Evolutionary conservation across 495 filamentous ascomycete genomes (phyloP).

Genomic region (Aspergillus ellipticus): DNA sequence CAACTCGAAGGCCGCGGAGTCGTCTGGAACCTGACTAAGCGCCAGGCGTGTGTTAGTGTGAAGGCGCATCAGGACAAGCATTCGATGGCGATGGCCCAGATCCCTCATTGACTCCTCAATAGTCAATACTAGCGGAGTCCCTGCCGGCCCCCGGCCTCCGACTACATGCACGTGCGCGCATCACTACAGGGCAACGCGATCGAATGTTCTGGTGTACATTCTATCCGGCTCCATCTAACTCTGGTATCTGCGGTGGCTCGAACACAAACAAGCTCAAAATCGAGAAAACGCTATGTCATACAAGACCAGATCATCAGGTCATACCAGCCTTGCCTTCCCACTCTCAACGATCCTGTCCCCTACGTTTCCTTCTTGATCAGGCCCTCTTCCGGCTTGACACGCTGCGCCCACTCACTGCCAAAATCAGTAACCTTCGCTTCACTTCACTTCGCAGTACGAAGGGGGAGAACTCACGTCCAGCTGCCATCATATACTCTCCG

Average conservation of each 20-base stretch:
- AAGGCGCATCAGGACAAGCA: too few relatives aligned
- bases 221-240: neutral
- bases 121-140: neutral
- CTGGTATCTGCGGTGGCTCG: neutral
- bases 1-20: slow-evolving; percentile 19
- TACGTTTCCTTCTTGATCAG: slow-evolving; percentile 54
- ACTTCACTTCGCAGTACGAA: slow-evolving; percentile 1
- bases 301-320: neutral
- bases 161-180: neutral
- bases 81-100: too few relatives aligned
- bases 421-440: slow-evolving; percentile 16
- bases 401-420: slow-evolving; percentile 71
- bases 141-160: neutral
- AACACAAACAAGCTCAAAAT: slow-evolving; percentile 1
- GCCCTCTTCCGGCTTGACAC: slow-evolving; percentile 55
- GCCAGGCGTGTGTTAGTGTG: too few relatives aligned
- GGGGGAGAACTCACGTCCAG: slow-evolving; percentile 76
- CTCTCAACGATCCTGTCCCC: neutral
- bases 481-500: slow-evolving; percentile 90
- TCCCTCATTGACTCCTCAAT: neutral
- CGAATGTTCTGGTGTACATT: neutral
- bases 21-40: slow-evolving; percentile 23
- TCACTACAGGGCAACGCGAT: neutral
- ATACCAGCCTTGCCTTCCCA: neutral
- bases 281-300: slow-evolving; percentile 7